Evolutionary conservation across 805 yeast species (phyloP), one percentile per base, ranked within the genome.

Genomic region (Ogataea nakhonphanomensis): DNA sequence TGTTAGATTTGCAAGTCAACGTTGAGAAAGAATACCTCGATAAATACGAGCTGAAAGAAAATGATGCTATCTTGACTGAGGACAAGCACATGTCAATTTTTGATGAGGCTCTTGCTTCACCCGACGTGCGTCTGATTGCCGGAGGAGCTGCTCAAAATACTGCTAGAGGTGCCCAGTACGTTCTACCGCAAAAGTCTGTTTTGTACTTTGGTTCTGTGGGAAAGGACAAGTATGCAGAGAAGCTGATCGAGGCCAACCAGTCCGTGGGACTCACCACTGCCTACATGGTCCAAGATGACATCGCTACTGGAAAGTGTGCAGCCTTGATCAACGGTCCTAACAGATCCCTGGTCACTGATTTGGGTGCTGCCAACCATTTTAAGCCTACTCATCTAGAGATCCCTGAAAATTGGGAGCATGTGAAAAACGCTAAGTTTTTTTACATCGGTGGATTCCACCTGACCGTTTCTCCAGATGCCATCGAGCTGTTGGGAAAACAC

Each of bases 81-180:
- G 89, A 79, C 50, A 75, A 81, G 64, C 96, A 88, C 70, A 67
- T 80, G 79, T 85, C 91, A 40, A 85, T 93, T 61, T 93, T 73
- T 66, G 82, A 77, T 44, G 98, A 93, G 65, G 76, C 86, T 51
- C 68, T 88, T 40, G 64, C 71, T 26, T 69, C 69, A 61, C 70
- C 74, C 26, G 76, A 73, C 44, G 79, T 87, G 48, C 76, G 79
- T 56, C 67, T 80, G 46, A 78, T 91, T 53, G 99, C 99, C 47
- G 99, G 99, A 55, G 99, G 99, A 64, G 99, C 99, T 57, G 99
- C 97, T 46, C 99, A 93, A 72, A 93, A 93, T 74, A 79, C 98
- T 50, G 97, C 98, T 43, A 81, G 99, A 70, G 99, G 96, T 61
- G 98, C 98, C 36, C 97, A 91, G 62, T 91, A 87, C 69, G 66